Evolutionary conservation across 192 early-diverging fungal genomes (phyloP), one percentile per base, ranked within the genome.

Genomic region (Podila clonocystis): DNA sequence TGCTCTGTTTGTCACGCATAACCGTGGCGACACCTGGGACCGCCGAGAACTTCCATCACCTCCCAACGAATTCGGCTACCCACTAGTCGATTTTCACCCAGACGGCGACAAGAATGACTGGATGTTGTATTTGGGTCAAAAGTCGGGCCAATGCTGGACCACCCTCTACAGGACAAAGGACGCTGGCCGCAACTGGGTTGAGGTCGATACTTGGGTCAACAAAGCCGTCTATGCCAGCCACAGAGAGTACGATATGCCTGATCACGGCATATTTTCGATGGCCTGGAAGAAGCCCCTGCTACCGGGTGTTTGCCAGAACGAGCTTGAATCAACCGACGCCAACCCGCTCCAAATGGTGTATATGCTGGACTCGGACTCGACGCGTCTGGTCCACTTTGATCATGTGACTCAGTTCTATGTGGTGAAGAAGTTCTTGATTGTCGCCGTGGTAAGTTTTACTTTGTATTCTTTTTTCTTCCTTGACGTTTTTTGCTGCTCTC

Each of bases 31-130:
- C 11, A 74, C 61, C 9, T 91, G 87, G 73, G 85, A 84, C 52
- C 63, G 65, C 8, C 73, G 83, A 24, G 62, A 93, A 2, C 70
- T 89, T 8, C 90, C 93, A 24, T 82, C 78, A 4, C 67, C 74
- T 4, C 95, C 91, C 60, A 97, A 95, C 75, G 84, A 68, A 17
- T 68, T 95, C 59, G 87, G 85, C 24, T 78, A 93, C 28, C 91
- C 88, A 13, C 74, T 97, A 7, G 29, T 99, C 1, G 96, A 98
- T 80, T 98, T 97, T 66, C 96, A 97, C 76, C 94, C 97, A 3
- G 83, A 83, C 11, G 65, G 62, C 59, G 67, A 80, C 67, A 88
- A 98, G 67, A 79, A 89, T 9, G 96, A 98, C 74, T 98, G 95
- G 94, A 85, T 97, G 58, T 79, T 97, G 8, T 96, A 91, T 87